Evolutionary conservation across 225 moss, liverwort and hornwort species (phyloP).

Genomic region (Bryoerythrophyllum caledonicum): DNA sequence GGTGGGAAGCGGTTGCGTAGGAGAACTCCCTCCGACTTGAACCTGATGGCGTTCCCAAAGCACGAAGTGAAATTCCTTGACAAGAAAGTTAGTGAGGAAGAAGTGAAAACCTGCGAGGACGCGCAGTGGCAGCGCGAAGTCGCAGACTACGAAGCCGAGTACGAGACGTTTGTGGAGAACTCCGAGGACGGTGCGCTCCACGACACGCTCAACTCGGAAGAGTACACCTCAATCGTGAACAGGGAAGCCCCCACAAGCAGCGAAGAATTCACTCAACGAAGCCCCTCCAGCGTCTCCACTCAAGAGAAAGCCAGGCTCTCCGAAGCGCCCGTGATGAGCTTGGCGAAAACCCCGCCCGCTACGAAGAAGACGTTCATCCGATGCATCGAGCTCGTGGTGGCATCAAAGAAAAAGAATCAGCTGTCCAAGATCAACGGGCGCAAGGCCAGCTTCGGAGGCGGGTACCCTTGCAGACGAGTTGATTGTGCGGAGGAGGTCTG

Average conservation of each 20-base stretch:
- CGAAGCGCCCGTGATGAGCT: slow-evolving; percentile 34
- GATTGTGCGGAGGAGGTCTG: slow-evolving; percentile 20
- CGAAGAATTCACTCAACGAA: slow-evolving; percentile 28
- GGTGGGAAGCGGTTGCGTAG: slow-evolving; percentile 42
- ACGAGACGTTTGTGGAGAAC: slow-evolving; percentile 50
- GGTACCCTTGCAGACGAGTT: slow-evolving; percentile 14
- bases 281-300: slow-evolving; percentile 21
- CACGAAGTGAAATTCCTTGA: slow-evolving; percentile 1
- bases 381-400: slow-evolving; percentile 45
- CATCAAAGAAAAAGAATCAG: slow-evolving; percentile 18
- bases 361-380: slow-evolving; percentile 48
- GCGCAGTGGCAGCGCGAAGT: slow-evolving; percentile 26
- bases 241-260: slow-evolving; percentile 19
- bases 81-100: slow-evolving; percentile 6
- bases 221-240: slow-evolving; percentile 24
- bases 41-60: slow-evolving; percentile 21
- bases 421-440: slow-evolving; percentile 24
- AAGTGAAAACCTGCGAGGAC: slow-evolving; percentile 10
- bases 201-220: slow-evolving; percentile 10
- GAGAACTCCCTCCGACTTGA: slow-evolving; percentile 24
- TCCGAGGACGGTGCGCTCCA: slow-evolving; percentile 19
- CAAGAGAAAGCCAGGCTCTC: slow-evolving; percentile 23
- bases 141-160: slow-evolving; percentile 42
- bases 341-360: slow-evolving; percentile 24
- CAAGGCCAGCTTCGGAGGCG: slow-evolving; percentile 14